Conservation (phyloP, 2,329 filamentous ascomycete species). For the Volutella citrinella region DNA sequence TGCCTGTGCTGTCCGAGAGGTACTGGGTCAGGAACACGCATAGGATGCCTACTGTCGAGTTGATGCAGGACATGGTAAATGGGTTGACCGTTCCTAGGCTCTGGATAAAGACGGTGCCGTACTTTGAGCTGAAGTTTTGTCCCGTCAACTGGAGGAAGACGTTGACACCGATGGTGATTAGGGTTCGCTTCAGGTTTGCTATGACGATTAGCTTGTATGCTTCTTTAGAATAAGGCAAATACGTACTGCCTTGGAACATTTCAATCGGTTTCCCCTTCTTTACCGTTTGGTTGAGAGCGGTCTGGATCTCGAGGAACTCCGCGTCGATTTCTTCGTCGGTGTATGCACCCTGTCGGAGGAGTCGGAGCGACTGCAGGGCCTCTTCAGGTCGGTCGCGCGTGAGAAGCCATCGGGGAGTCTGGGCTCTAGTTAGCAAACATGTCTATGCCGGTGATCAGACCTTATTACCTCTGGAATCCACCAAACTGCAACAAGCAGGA, state of each 20-base stretch:
- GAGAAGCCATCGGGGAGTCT: conserved; percentile 29
- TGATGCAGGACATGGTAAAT: too few species aligned
- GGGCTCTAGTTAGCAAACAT: background rate
- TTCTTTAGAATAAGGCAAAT: too few species aligned
- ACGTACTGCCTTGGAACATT: conserved; percentile 9
- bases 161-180: background rate
- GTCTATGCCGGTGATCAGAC: background rate
- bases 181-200: too few species aligned
- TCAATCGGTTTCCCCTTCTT: conserved; percentile 19
- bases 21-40: too few species aligned
- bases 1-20: too few species aligned
- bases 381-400: conserved; percentile 25
- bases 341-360: conserved; percentile 19
- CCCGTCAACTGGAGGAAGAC: conserved; percentile 1
- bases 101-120: background rate
- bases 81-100: too few species aligned
- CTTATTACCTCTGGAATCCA: conserved; percentile 24
- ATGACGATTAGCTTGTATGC: too few species aligned
- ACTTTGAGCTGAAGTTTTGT: background rate
- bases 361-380: conserved; percentile 18
- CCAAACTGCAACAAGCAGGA: conserved; percentile 24
- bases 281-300: conserved; percentile 19
- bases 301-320: conserved; percentile 12
- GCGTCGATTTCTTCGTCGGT: conserved; percentile 20
- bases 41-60: too few species aligned